Evolutionary conservation across 345 rosid species (phyloP).

Genomic region (Pistacia atlantica): DNA sequence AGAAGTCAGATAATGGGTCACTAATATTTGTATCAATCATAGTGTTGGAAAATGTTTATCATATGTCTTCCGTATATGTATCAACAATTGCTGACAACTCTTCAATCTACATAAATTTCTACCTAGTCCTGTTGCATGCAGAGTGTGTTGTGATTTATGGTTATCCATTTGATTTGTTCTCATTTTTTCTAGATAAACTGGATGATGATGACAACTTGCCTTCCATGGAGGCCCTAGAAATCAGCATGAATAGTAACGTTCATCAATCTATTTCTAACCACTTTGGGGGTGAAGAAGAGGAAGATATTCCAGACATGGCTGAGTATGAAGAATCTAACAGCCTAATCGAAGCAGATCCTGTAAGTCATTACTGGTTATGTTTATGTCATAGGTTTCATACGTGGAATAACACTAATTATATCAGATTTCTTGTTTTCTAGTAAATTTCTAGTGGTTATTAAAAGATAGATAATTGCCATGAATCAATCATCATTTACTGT

Average conservation of each 20-base stretch:
- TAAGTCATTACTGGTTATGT: slow-evolving; percentile 29
- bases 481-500: background rate
- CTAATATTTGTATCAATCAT: background rate
- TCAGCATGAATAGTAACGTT: slow-evolving; percentile 50
- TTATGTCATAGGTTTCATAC: background rate
- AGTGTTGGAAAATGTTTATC: background rate
- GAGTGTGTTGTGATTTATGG: background rate
- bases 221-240: slow-evolving; percentile 82
- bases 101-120: background rate
- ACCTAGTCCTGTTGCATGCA: background rate
- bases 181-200: slow-evolving; percentile 47
- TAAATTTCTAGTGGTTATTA: background rate
- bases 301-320: slow-evolving; percentile 93
- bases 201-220: slow-evolving; percentile 85
- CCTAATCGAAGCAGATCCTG: slow-evolving; percentile 71
- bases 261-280: slow-evolving; percentile 71
- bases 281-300: slow-evolving; percentile 87
- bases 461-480: background rate
- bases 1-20: background rate
- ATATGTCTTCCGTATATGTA: background rate
- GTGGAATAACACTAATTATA: background rate
- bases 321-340: slow-evolving; percentile 82
- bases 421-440: background rate
- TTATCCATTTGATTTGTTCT: slow-evolving; percentile 10
- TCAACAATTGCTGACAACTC: background rate